Conservation (phyloP, 2,329 filamentous ascomycete genomes). For the Penicillium sp. region DNA sequence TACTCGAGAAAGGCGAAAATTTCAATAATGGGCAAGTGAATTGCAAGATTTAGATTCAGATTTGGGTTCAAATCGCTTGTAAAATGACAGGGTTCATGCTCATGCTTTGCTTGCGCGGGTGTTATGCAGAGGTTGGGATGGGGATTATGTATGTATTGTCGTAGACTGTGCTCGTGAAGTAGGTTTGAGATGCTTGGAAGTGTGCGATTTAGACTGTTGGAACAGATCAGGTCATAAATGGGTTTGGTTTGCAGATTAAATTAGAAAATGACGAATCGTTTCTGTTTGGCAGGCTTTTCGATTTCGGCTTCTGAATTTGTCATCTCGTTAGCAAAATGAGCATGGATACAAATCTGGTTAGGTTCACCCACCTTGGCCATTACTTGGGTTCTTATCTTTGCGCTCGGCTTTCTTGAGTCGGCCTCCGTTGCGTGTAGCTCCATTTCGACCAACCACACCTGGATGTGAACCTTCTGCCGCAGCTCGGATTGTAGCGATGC, state of each 20-base stretch:
- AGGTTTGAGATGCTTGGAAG: background rate
- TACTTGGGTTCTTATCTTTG: background rate
- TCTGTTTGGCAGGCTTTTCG: conserved; percentile 22
- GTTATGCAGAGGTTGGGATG: background rate
- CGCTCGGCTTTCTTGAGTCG: conserved; percentile 10
- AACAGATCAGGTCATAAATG: background rate
- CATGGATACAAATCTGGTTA: background rate
- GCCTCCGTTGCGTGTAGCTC: conserved; percentile 6
- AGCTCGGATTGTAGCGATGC: conserved; percentile 79
- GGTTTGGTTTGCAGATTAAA: background rate
- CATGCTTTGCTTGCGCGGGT: background rate
- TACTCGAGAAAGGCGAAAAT: background rate
- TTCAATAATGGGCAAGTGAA: background rate
- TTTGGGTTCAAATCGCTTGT: background rate
- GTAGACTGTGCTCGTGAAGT: background rate
- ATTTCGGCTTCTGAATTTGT: background rate
- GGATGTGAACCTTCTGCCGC: conserved; percentile 62
- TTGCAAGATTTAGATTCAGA: background rate
- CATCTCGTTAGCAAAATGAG: background rate
- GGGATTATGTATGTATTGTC: conserved; percentile 7
- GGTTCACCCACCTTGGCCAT: conserved; percentile 11
- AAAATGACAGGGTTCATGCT: background rate
- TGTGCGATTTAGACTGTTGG: background rate
- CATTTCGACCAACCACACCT: conserved; percentile 22
- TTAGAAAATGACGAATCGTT: conserved; percentile 27